Conservation (phyloP, 352 stramenopile genomes). For the Aphanomyces cochlioides region DNA sequence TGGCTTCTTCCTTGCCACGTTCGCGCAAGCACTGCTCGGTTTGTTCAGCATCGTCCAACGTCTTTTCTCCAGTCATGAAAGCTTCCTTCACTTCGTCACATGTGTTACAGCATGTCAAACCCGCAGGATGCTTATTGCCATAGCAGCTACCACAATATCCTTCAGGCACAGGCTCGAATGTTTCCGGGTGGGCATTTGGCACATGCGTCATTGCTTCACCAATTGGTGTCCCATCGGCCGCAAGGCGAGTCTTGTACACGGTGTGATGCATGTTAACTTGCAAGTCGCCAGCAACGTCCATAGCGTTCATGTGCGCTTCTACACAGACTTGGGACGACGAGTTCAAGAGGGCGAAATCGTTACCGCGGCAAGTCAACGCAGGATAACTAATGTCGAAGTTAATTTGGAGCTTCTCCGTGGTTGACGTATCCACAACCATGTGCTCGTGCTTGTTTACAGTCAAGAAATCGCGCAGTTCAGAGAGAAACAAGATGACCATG, state of each 20-base stretch:
- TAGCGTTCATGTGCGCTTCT: constrained; percentile 97
- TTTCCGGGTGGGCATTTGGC: constrained; percentile 35
- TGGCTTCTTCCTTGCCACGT: constrained; percentile 52
- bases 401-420: constrained; percentile 94
- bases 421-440: constrained; percentile 93
- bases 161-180: constrained; percentile 46
- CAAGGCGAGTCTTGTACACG: constrained; percentile 90
- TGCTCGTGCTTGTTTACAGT: constrained; percentile 88
- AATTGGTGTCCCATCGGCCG: constrained; percentile 64
- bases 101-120: constrained; percentile 76
- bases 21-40: constrained; percentile 80
- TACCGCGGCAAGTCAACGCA: constrained; percentile 88
- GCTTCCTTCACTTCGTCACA: constrained; percentile 82
- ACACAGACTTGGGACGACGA: not conserved
- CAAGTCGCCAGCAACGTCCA: constrained; percentile 98
- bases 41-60: constrained; percentile 67
- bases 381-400: constrained; percentile 98
- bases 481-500: constrained; percentile 89
- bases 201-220: constrained; percentile 49
- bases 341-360: not conserved
- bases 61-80: constrained; percentile 66
- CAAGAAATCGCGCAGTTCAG: constrained; percentile 79
- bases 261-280: constrained; percentile 96
- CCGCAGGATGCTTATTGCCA: constrained; percentile 67
- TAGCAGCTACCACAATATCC: constrained; percentile 97